Evolutionary conservation across 1,139 yeast genomes (phyloP).

Genomic region (Yamadazyma spencermartinsiae): DNA sequence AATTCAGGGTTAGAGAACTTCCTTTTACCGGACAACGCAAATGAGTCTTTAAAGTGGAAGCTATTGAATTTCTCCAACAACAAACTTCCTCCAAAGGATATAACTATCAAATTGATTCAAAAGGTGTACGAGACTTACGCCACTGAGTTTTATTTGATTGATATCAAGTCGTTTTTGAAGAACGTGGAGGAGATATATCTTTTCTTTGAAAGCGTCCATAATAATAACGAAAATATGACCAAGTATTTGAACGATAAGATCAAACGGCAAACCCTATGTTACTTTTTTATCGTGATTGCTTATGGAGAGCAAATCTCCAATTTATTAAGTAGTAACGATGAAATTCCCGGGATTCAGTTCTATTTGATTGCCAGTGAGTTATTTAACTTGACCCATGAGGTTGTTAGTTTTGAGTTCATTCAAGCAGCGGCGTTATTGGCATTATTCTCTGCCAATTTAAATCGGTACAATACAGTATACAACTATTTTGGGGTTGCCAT

Average conservation of each 20-base stretch:
- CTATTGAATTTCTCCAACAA: constrained; percentile 20
- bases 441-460: constrained; percentile 48
- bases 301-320: constrained; percentile 37
- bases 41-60: constrained; percentile 27
- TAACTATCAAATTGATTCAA: constrained; percentile 10
- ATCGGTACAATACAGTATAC: constrained; percentile 50
- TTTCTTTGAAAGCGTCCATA: constrained; percentile 23
- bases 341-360: constrained; percentile 36
- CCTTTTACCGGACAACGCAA: constrained; percentile 26
- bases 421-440: constrained; percentile 50
- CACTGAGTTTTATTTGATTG: constrained; percentile 17
- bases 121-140: constrained; percentile 16
- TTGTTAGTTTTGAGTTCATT: constrained; percentile 37
- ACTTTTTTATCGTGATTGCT: constrained; percentile 35
- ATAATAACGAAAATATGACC: constrained; percentile 6
- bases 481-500: constrained; percentile 51
- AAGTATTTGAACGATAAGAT: constrained; percentile 9
- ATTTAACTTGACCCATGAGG: constrained; percentile 42
- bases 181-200: constrained; percentile 30
- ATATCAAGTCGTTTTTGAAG: constrained; percentile 6
- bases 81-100: constrained; percentile 18
- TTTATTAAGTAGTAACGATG: constrained; percentile 11
- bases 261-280: constrained; percentile 23
- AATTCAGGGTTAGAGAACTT: constrained; percentile 19
- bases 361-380: constrained; percentile 42